Base-by-base conservation (phyloP, 306 rosid species). In the Albizia julibrissin region DNA sequence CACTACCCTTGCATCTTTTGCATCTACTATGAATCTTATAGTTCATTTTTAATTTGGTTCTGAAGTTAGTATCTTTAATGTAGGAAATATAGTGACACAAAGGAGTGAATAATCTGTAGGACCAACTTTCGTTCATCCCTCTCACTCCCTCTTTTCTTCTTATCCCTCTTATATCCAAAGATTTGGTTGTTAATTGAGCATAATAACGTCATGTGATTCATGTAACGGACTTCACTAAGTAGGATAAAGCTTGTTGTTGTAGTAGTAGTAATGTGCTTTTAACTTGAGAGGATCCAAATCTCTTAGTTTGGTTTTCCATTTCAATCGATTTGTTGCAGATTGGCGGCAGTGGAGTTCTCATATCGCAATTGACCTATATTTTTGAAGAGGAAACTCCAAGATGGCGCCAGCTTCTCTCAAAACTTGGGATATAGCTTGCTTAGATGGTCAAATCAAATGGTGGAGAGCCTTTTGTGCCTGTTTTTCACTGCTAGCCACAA, bases 371-470 rank as follows among this genome's bases (percentile, higher is more conserved):
- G 92, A 95, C 99, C 42, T 95, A 95, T 88, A 93, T 95, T 80
- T 95, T 95, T 64, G 97, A 95, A 10, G 99, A 93, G 88, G 99
- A 95, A 81, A 92, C 99, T 74, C 99, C 99, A 22, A 93, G 97
- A 85, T 95, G 98, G 97, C 87, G 84, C 15, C 91, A 85, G 68
- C 97, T 95, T 78, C 94, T 95, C 80, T 61, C 90, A 33, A 81
- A 81, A 59, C 94, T 95, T 3, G 97, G 98, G 73, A 82, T 88
- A 50, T 94, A 89, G 84, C 34, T 37, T 74, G 42, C 47, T 49
- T 49, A 16, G 64, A 58, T n/a, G 29, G 29, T 47, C 47, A 74
- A 68, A 44, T 47, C 47, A 74, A 68, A 44, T 43, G 47, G 56
- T 62, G 82, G 50, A 69, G 79, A 61, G 67, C 73, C 50, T 21